Evolutionary conservation across 2,329 filamentous ascomycete genomes (phyloP).

Genomic region (Lithohypha guttulata): DNA sequence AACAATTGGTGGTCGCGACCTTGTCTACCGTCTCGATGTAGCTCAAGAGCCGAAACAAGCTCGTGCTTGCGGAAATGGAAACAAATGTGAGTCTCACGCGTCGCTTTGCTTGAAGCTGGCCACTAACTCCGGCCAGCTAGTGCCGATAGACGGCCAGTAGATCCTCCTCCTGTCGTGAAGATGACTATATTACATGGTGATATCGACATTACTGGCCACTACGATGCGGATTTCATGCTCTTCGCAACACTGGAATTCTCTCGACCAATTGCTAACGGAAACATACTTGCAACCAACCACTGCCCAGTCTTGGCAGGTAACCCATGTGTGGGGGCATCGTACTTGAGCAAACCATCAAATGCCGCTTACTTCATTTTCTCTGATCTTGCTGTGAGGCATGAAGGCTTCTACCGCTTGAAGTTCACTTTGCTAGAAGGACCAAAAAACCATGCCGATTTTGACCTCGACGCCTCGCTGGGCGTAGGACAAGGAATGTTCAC

Average conservation of each 20-base stretch:
- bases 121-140: slow-evolving; percentile 46
- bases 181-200: slow-evolving; percentile 54
- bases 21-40: slow-evolving; percentile 74
- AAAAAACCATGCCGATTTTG: slow-evolving; percentile 71
- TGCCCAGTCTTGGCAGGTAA: slow-evolving; percentile 86
- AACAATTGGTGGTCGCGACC: slow-evolving; percentile 63
- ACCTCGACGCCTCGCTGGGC: slow-evolving; percentile 41
- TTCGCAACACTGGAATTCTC: slow-evolving; percentile 85
- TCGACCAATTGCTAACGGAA: slow-evolving; percentile 69
- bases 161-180: slow-evolving; percentile 89
- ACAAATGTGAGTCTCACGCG: slow-evolving; percentile 60
- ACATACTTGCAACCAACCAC: slow-evolving; percentile 57
- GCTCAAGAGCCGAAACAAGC: slow-evolving; percentile 92
- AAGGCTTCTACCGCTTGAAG: slow-evolving; percentile 80
- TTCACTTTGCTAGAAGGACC: slow-evolving; percentile 92
- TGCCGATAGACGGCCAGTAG: slow-evolving; percentile 81
- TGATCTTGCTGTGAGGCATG: slow-evolving; percentile 88
- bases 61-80: slow-evolving; percentile 86
- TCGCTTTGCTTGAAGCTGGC: slow-evolving; percentile 7
- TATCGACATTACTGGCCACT: slow-evolving; percentile 71
- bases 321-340: slow-evolving; percentile 89
- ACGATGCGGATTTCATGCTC: slow-evolving; percentile 96
- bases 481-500: slow-evolving; percentile 51
- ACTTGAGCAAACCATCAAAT: slow-evolving; percentile 71
- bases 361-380: slow-evolving; percentile 96